Conservation (phyloP, 1,139 yeast genomes). For the Candida gigantensis region DNA sequence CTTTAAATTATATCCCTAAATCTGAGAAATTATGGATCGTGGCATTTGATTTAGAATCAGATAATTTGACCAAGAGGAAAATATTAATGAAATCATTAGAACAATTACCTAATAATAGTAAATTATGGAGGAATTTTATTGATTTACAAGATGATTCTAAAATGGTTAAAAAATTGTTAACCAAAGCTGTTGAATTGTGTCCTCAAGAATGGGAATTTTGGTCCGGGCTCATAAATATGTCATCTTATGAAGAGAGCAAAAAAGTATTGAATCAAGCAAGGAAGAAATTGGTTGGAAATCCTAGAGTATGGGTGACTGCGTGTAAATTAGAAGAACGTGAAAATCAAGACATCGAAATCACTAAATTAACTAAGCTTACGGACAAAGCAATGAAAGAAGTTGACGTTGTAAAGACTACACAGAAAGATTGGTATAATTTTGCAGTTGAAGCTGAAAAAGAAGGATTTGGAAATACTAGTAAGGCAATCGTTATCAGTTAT, state of each 20-base stretch:
- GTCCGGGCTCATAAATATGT: slow-evolving; percentile 49
- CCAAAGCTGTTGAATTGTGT: slow-evolving; percentile 69
- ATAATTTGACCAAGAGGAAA: slow-evolving; percentile 49
- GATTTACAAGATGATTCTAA: slow-evolving; percentile 48
- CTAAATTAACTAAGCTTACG: slow-evolving; percentile 46
- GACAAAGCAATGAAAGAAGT: slow-evolving; percentile 52
- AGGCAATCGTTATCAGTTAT: slow-evolving; percentile 35
- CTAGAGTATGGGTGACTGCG: slow-evolving; percentile 71
- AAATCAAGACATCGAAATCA: slow-evolving; percentile 28
- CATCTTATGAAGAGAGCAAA: slow-evolving; percentile 52
- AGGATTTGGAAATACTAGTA: slow-evolving; percentile 35
- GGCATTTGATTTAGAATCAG: slow-evolving; percentile 67
- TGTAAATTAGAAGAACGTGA: slow-evolving; percentile 68
- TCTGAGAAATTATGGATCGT: slow-evolving; percentile 71
- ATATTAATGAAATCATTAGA: slow-evolving; percentile 65
- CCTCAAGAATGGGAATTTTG: slow-evolving; percentile 69
- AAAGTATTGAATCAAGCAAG: slow-evolving; percentile 60
- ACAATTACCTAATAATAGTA: slow-evolving; percentile 45
- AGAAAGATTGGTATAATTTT: slow-evolving; percentile 45
- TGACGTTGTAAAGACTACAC: not conserved
- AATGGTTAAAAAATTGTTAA: slow-evolving; percentile 56
- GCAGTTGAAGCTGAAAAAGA: slow-evolving; percentile 42
- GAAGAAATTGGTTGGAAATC: slow-evolving; percentile 50
- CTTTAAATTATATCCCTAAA: slow-evolving; percentile 54
- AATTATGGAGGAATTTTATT: slow-evolving; percentile 56